Percentiles rank a stretch among this genome's conserved stretches.
These are phyloP conservation scores for Tolypocladium pustulatum DNA, from an alignment of 2,329 filamentous ascomycete species.

Conservation along the genomic window DNA sequence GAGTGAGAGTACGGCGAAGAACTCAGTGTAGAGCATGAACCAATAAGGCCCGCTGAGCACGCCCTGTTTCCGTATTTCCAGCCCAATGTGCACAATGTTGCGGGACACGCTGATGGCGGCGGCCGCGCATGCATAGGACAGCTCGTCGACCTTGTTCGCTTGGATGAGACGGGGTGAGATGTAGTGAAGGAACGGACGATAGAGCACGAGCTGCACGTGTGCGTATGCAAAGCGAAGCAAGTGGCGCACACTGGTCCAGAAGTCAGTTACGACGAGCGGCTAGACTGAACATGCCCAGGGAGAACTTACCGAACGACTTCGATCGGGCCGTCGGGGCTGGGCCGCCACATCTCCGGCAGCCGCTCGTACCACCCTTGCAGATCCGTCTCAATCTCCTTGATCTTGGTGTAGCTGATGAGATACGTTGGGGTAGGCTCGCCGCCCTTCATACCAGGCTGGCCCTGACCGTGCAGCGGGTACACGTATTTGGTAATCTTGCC, in stretches of 20 bases:
- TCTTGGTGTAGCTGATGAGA: slow-evolving; percentile 50
- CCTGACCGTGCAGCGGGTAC: slow-evolving; percentile 51
- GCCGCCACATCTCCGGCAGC: slow-evolving; percentile 67
- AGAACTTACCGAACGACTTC: slow-evolving; percentile 62
- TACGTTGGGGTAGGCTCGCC: slow-evolving; percentile 40
- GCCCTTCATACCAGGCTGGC: slow-evolving; percentile 32
- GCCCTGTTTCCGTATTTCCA: slow-evolving; percentile 65
- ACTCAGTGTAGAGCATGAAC: slow-evolving; percentile 79
- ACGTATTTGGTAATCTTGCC: slow-evolving; percentile 54
- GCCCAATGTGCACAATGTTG: slow-evolving; percentile 71
- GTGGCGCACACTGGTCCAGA: slow-evolving; percentile 48
- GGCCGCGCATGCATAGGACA: slow-evolving; percentile 64
- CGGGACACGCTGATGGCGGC: slow-evolving; percentile 51
- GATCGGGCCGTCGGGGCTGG: slow-evolving; percentile 64
- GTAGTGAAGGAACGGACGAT: slow-evolving; percentile 76
- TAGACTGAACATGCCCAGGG: neutral
- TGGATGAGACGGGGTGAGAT: slow-evolving; percentile 54
- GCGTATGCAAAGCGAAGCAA: slow-evolving; percentile 70
- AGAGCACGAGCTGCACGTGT: slow-evolving; percentile 74
- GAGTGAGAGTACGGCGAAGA: slow-evolving; percentile 70
- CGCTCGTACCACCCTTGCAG: slow-evolving; percentile 53
- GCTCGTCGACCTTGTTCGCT: slow-evolving; percentile 54
- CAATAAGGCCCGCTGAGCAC: slow-evolving; percentile 74
- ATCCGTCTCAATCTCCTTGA: slow-evolving; percentile 54
- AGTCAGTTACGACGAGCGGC: neutral